A percentile compares a stretch with the other conserved stretches of the same genome.
These are phyloP conservation scores for Durio zibethinus DNA, from an alignment of 345 rosid genomes.

Conservation along the genomic window DNA sequence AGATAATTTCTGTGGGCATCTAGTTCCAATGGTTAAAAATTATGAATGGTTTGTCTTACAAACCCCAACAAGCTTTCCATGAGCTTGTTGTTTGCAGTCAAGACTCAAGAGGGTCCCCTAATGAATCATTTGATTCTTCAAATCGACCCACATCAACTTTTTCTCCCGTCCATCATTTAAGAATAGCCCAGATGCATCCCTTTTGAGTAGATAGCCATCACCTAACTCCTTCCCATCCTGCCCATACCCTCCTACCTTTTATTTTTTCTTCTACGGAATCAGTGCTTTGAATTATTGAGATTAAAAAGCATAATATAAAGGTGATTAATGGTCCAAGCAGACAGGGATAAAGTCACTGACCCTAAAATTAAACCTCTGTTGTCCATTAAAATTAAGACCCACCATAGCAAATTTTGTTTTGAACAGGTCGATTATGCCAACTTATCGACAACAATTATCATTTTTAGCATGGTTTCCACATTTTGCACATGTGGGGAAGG, in stretches of 20 bases:
- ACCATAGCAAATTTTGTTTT: background rate
- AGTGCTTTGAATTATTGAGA: conserved; percentile 13
- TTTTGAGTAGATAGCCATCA: conserved; percentile 11
- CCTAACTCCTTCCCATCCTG: background rate
- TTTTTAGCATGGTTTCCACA: background rate
- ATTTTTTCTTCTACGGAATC: background rate
- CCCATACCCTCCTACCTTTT: background rate
- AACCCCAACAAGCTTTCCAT: background rate
- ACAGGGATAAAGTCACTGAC: background rate
- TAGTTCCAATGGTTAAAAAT: background rate
- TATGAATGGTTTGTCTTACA: background rate
- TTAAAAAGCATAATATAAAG: background rate
- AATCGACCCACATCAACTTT: conserved; percentile 10
- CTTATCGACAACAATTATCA: background rate
- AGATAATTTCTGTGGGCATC: background rate
- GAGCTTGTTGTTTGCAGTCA: conserved; percentile 5
- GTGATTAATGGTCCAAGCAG: background rate
- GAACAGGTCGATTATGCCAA: background rate
- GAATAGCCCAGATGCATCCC: conserved; percentile 11
- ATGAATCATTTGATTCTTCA: conserved; percentile 19
- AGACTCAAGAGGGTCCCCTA: conserved; percentile 3
- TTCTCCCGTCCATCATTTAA: conserved; percentile 1
- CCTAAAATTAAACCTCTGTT: background rate
- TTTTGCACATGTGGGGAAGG: background rate
- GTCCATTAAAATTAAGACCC: background rate